These are phyloP conservation scores for Withania somnifera DNA, from an alignment of 305 asterid species.

Conservation along the genomic window DNA sequence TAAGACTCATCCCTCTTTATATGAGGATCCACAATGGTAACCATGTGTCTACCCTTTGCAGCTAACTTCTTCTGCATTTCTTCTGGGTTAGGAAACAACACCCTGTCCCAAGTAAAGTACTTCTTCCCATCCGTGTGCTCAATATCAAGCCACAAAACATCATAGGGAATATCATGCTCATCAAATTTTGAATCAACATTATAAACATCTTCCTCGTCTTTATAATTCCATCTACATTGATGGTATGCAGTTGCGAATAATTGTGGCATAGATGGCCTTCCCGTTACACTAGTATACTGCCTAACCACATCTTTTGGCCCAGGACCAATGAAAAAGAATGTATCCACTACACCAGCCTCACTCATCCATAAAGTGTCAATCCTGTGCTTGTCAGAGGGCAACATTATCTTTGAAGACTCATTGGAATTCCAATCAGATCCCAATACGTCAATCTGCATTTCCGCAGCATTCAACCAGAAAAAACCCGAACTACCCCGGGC, in stretches of 20 bases:
- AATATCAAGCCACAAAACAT: slow-evolving; percentile 95
- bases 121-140: slow-evolving; percentile 92
- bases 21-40: slow-evolving; percentile 97
- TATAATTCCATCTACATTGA: slow-evolving; percentile 97
- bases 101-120: slow-evolving; percentile 90
- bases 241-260: slow-evolving; percentile 82
- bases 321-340: slow-evolving; percentile 90
- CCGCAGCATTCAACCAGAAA: slow-evolving; percentile 98
- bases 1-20: slow-evolving; percentile 87
- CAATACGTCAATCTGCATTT: slow-evolving; percentile 97
- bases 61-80: slow-evolving; percentile 94
- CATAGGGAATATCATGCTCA: slow-evolving; percentile 89
- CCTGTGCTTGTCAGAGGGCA: slow-evolving; percentile 72
- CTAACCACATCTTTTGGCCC: slow-evolving; percentile 81
- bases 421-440: slow-evolving; percentile 73
- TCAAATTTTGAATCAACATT: slow-evolving; percentile 84
- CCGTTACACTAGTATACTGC: slow-evolving; percentile 81
- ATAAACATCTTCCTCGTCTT: slow-evolving; percentile 79
- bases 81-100: slow-evolving; percentile 73
- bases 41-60: slow-evolving; percentile 90
- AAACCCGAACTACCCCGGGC: slow-evolving; percentile 79
- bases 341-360: slow-evolving; percentile 94
- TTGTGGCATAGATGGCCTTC: slow-evolving; percentile 85
- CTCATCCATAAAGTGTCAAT: slow-evolving; percentile 93
- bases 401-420: slow-evolving; percentile 33